Evolutionary conservation across 2,329 filamentous ascomycete genomes (phyloP).

Genomic region (Alternaria infectoria): DNA sequence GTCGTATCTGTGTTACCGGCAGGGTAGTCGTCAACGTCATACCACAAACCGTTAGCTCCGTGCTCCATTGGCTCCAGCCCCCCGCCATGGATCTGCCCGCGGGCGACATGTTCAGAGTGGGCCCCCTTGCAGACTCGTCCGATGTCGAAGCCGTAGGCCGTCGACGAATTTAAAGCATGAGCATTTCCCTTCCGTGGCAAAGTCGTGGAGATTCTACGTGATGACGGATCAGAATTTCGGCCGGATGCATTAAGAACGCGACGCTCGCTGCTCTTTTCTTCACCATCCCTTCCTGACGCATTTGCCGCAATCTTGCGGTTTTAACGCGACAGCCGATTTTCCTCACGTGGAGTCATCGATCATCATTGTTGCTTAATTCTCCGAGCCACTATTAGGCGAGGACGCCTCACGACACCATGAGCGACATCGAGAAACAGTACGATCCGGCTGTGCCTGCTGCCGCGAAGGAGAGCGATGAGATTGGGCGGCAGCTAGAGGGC

Average conservation of each 20-base stretch:
- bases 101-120: slow-evolving; percentile 6
- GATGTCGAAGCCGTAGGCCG: slow-evolving; percentile 3
- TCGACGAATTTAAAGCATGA: slow-evolving; percentile 29
- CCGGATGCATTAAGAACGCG: slow-evolving; percentile 17
- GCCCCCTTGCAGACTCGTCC: slow-evolving; percentile 14
- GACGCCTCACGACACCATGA: slow-evolving; percentile 26
- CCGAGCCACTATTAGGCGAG: background rate
- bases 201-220: slow-evolving; percentile 6
- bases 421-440: slow-evolving; percentile 35
- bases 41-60: slow-evolving; percentile 25
- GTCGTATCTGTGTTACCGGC: slow-evolving; percentile 18
- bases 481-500: slow-evolving; percentile 36
- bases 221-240: slow-evolving; percentile 30
- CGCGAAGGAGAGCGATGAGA: slow-evolving; percentile 29
- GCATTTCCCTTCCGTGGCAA: slow-evolving; percentile 17
- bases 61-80: slow-evolving; percentile 31
- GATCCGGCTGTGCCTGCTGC: slow-evolving; percentile 15
- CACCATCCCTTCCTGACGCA: background rate
- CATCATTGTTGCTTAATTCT: background rate
- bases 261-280: background rate
- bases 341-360: slow-evolving; percentile 9
- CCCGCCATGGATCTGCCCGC: slow-evolving; percentile 22
- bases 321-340: background rate
- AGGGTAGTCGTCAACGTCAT: slow-evolving; percentile 26
- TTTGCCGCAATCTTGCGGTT: background rate